Percentiles rank a stretch among this genome's conserved stretches.
These are phyloP conservation scores for Drosera capensis DNA, from an alignment of 148 eudicot species.

Conservation along the genomic window DNA sequence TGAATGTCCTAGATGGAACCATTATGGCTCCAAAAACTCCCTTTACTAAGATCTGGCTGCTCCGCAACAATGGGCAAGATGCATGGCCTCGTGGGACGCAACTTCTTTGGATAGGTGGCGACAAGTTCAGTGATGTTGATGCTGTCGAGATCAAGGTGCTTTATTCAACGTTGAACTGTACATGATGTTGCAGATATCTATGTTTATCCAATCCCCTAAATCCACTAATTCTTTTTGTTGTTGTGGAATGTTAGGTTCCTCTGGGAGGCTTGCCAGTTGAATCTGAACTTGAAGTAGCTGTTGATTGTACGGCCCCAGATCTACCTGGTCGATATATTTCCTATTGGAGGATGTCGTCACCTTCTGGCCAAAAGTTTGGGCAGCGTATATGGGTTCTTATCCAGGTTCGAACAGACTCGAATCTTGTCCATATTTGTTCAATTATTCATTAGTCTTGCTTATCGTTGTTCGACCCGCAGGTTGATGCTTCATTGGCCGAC, in stretches of 20 bases:
- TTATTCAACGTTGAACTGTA: not conserved
- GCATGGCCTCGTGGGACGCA: constrained; percentile 50
- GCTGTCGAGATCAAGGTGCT: constrained; percentile 43
- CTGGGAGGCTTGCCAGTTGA: constrained; percentile 29
- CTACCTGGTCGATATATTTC: constrained; percentile 61
- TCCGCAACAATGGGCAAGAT: constrained; percentile 55
- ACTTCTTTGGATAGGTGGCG: constrained; percentile 72
- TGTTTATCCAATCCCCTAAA: not conserved
- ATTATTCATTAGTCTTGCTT: not conserved
- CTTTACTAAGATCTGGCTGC: constrained; percentile 81
- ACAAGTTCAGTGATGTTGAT: constrained; percentile 22
- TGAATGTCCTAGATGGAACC: constrained; percentile 61
- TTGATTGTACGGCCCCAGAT: constrained; percentile 68
- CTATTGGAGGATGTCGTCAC: constrained; percentile 71
- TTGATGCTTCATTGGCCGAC: constrained; percentile 35
- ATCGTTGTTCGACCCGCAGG: constrained; percentile 20
- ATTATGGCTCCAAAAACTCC: constrained; percentile 57
- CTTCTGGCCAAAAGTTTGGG: constrained; percentile 65
- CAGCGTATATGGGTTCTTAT: constrained; percentile 74
- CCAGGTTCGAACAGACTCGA: constrained; percentile 33
- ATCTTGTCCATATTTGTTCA: not conserved
- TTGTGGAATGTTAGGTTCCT: constrained; percentile 23
- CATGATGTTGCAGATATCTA: not conserved
- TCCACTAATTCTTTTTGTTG: not conserved
- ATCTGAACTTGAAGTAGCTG: constrained; percentile 50